Evolutionary conservation across 441 rosid genomes (phyloP).

Genomic region (Arabidopsis hybrid): DNA sequence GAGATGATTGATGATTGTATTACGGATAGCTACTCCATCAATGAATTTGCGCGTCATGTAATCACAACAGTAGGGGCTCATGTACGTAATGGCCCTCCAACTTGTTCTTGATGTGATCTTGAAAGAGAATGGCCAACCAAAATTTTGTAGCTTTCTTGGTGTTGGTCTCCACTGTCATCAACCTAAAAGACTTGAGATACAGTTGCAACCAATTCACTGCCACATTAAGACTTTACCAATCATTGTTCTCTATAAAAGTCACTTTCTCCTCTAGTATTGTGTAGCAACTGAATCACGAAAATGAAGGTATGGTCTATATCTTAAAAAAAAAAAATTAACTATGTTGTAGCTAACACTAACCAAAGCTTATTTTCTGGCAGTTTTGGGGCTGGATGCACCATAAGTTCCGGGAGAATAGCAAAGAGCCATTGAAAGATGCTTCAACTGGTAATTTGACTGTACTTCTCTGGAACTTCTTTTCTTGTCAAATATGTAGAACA

Average conservation of each 20-base stretch:
- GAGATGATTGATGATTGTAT: conserved; percentile 37
- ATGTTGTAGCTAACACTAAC: conserved; percentile 49
- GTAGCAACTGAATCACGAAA: conserved; percentile 51
- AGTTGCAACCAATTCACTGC: conserved; percentile 55
- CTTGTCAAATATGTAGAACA: conserved; percentile 35
- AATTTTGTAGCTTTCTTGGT: conserved; percentile 74
- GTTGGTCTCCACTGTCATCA: conserved; percentile 59
- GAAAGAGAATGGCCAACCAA: conserved; percentile 77
- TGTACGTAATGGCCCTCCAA: conserved; percentile 48
- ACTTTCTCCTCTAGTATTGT: conserved; percentile 41
- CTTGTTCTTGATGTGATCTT: conserved; percentile 66
- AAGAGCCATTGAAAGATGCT: conserved; percentile 66
- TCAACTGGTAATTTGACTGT: conserved; percentile 60
- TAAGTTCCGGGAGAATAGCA: conserved; percentile 56
- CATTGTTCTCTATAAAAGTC: conserved; percentile 49
- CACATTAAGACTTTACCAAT: conserved; percentile 43
- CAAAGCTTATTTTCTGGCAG: conserved; percentile 61
- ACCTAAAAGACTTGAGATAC: conserved; percentile 49
- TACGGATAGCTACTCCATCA: conserved; percentile 38
- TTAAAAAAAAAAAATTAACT: conserved; percentile 35
- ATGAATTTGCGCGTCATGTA: conserved; percentile 27
- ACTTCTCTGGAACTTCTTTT: conserved; percentile 39
- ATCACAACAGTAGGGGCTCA: conserved; percentile 35
- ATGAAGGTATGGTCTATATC: conserved; percentile 73
- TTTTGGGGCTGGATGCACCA: conserved; percentile 83